phyloP scores from a whole-genome alignment of 345 rosid species.

The Erodium maritimum region DNA sequence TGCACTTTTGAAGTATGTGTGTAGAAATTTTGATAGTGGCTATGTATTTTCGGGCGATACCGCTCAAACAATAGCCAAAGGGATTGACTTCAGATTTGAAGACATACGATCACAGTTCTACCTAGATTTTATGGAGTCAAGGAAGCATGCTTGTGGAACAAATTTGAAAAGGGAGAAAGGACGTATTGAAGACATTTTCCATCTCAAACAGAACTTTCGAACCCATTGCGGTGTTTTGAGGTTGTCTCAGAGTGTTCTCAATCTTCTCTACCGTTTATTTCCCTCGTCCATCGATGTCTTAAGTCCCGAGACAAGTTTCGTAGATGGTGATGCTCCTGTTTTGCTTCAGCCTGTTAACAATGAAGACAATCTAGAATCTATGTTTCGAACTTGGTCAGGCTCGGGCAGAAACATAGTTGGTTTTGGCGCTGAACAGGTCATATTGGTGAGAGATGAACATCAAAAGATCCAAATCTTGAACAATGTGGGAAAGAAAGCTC shows the following conservation, averaged over 20 bases:
- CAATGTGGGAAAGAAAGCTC: conserved; percentile 34
- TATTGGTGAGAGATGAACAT: conserved; percentile 32
- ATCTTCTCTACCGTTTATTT: conserved; percentile 35
- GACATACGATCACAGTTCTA: conserved; percentile 35
- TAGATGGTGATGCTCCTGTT: conserved; percentile 42
- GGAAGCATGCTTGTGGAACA: not conserved
- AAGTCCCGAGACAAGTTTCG: conserved; percentile 24
- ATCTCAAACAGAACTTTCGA: conserved; percentile 40
- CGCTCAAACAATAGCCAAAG: conserved; percentile 40
- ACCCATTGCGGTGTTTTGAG: conserved; percentile 43
- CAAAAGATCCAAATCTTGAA: conserved; percentile 15
- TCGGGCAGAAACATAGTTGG: conserved; percentile 15
- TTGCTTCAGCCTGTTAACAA: conserved; percentile 22
- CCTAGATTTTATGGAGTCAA: conserved; percentile 4
- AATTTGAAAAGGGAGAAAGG: conserved; percentile 19
- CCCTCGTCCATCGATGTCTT: conserved; percentile 25
- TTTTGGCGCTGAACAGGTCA: conserved; percentile 44
- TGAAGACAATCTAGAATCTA: conserved; percentile 24
- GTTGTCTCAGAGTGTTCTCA: conserved; percentile 40
- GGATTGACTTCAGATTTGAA: conserved; percentile 39
- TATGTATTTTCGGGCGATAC: conserved; percentile 45
- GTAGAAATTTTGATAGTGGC: conserved; percentile 33
- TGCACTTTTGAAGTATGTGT: conserved; percentile 32
- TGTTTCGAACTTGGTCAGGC: conserved; percentile 22
- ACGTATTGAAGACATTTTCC: conserved; percentile 19